Base-by-base conservation (phyloP, 108 stramenopile species). In the Pseudonitzschia delicatissima region DNA sequence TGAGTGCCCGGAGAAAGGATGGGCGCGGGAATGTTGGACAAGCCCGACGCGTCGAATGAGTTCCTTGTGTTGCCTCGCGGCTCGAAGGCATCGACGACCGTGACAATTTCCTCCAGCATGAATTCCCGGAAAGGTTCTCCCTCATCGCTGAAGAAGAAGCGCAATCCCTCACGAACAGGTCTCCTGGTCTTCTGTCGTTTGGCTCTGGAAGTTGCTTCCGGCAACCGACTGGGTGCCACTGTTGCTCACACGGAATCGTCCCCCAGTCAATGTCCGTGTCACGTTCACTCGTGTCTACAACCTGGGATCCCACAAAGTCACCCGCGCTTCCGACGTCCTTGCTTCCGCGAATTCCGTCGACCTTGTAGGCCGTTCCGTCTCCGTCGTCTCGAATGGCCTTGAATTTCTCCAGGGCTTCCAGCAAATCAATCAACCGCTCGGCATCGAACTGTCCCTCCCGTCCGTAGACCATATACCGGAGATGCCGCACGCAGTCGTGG, bases 381-480 rank as follows among this genome's bases (percentile, higher is more conserved):
- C 89, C 90, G 23, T 92, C 84, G 58, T 92, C 86, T 58, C 86
- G 72, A 11, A 95, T 84, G 2, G 88, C 80, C 20, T 76, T 83
- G 70, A 92, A 96, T 65, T 88, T 88, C 66, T 93, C 93, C 26
- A 95, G 53, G 40, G 95, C 96, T 62, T 94, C 88, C 39, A 97
- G 68, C 53, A 97, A 63, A 63, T 97, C 96, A 71, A 97, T 97
- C 39, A 97, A 29, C 12, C 90, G 84, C 62, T 97, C 96, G 18
- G 94, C 95, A 80, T 96, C 93, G 69, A 97, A 97, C 1, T 79
- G 64, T 25, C 86, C 86, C 66, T 90, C 87, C 60, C 84, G 71
- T 12, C 96, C 96, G 71, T 97, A 97, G 2, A 97, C 90, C 93
- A 97, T 96, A 77, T 97, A 97, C 17, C 92, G 76, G 35, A 97